phyloP scores from a whole-genome alignment of 345 rosid species.

The Trapa bicornis region DNA sequence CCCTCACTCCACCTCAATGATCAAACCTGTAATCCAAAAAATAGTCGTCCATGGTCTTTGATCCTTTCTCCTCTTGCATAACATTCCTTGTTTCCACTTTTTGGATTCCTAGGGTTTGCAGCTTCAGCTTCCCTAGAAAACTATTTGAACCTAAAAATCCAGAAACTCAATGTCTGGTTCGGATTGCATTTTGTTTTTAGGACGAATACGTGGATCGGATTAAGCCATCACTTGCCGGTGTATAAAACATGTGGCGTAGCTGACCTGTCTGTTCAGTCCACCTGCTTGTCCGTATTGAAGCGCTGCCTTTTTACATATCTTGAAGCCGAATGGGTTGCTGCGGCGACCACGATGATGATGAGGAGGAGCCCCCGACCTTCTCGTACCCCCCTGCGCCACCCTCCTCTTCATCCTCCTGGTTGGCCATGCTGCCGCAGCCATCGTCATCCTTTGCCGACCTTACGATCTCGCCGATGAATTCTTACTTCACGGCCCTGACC shows the following conservation, averaged over 20 bases:
- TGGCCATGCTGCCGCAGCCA: conserved; percentile 1
- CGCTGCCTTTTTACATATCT: neutral
- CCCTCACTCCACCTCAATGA: too few relatives aligned
- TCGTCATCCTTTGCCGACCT: conserved; percentile 1
- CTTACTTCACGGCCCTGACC: conserved; percentile 38
- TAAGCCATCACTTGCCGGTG: neutral
- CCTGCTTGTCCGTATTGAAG: neutral
- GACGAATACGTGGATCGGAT: neutral
- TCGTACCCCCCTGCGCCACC: conserved; percentile 8
- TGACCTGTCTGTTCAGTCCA: neutral
- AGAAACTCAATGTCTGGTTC: too few relatives aligned
- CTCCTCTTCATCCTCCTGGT: conserved; percentile 1
- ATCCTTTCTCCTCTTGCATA: too few relatives aligned
- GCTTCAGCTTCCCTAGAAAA: too few relatives aligned
- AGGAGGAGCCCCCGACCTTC: conserved; percentile 12
- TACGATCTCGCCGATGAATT: conserved; percentile 41
- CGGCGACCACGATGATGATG: conserved; percentile 29
- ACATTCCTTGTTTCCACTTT: too few relatives aligned
- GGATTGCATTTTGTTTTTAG: too few relatives aligned
- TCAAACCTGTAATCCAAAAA: too few relatives aligned
- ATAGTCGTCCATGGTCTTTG: too few relatives aligned
- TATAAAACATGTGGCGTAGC: neutral
- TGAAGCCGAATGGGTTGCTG: conserved; percentile 30
- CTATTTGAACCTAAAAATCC: too few relatives aligned
- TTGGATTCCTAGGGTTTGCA: too few relatives aligned